Conservation (phyloP, 1,284 basidiomycete genomes). For the Boletellus deceptivus region DNA sequence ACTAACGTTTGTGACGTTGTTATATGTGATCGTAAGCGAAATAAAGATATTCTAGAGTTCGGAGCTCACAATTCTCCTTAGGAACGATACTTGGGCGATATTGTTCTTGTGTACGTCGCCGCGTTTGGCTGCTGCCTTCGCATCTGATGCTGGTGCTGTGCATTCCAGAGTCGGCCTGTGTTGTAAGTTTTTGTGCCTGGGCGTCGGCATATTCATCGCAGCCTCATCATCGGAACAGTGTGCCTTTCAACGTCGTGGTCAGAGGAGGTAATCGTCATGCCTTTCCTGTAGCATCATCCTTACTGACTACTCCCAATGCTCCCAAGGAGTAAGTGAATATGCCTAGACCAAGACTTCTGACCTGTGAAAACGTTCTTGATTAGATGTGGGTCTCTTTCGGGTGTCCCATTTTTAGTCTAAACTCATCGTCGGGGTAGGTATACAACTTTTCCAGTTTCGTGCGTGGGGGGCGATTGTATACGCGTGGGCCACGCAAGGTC, state of each 20-base stretch:
- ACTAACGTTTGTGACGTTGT: conserved; percentile 21
- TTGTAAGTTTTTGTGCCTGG: conserved; percentile 14
- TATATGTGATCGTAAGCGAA: conserved; percentile 28
- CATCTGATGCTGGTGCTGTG: conserved; percentile 4
- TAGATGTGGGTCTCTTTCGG: conserved; percentile 22
- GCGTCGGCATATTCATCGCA: background rate
- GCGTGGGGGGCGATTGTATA: conserved; percentile 34
- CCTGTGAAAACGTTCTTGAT: background rate
- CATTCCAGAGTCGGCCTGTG: conserved; percentile 17
- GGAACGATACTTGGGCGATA: conserved; percentile 34
- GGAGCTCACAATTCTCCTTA: conserved; percentile 10
- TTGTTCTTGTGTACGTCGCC: conserved; percentile 28
- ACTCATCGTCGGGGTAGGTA: conserved; percentile 19
- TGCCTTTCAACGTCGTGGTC: conserved; percentile 22
- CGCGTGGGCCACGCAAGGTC: conserved; percentile 35
- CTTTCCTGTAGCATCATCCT: background rate
- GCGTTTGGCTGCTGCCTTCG: background rate
- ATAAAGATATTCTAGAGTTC: background rate
- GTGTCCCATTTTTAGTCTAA: background rate
- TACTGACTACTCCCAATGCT: conserved; percentile 1
- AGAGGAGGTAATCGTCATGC: conserved; percentile 15
- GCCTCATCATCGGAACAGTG: conserved; percentile 13
- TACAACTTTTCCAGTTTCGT: conserved; percentile 29
- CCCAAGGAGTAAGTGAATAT: conserved; percentile 24
- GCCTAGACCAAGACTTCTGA: conserved; percentile 4